Percentiles rank a stretch among this genome's conserved stretches.
These are phyloP conservation scores for Mycena sp. DNA, from an alignment of 1,284 basidiomycete species.

Conservation along the genomic window DNA sequence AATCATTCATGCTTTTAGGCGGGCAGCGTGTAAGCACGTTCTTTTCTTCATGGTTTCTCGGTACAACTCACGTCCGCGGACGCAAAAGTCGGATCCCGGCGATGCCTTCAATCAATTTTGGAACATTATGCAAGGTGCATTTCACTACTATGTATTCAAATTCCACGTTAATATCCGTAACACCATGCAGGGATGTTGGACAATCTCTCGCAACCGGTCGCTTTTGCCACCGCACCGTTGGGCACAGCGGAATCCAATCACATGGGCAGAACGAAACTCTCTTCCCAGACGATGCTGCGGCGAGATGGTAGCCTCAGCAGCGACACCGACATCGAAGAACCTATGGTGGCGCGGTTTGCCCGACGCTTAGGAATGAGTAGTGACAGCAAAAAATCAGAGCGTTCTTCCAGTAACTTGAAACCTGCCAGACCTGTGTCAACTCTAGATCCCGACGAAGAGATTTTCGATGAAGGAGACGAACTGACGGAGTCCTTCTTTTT, in stretches of 20 bases:
- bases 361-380: conserved; percentile 53
- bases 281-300: conserved; percentile 37
- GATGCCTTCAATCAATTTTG: conserved; percentile 89
- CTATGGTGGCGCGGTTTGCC: conserved; percentile 59
- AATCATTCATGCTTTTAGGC: conserved; percentile 85
- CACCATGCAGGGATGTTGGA: conserved; percentile 84
- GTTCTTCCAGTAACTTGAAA: conserved; percentile 19
- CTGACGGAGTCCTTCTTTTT: conserved; percentile 82
- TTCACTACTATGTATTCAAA: too few relatives aligned
- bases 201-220: conserved; percentile 83
- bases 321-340: conserved; percentile 73
- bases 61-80: conserved; percentile 12
- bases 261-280: conserved; percentile 31
- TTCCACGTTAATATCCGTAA: too few relatives aligned
- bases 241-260: conserved; percentile 49
- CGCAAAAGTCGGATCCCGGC: conserved; percentile 73
- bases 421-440: conserved; percentile 1
- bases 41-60: conserved; percentile 22
- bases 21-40: conserved; percentile 64
- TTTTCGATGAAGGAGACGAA: conserved; percentile 63
- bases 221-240: conserved; percentile 83
- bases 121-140: conserved; percentile 85
- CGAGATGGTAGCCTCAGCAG: conserved; percentile 64
- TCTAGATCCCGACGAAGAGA: conserved; percentile 39
- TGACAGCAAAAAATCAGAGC: conserved; percentile 31